These are phyloP conservation scores for Entonaema liquescens DNA, from an alignment of 495 filamentous ascomycete species.

Conservation along the genomic window DNA sequence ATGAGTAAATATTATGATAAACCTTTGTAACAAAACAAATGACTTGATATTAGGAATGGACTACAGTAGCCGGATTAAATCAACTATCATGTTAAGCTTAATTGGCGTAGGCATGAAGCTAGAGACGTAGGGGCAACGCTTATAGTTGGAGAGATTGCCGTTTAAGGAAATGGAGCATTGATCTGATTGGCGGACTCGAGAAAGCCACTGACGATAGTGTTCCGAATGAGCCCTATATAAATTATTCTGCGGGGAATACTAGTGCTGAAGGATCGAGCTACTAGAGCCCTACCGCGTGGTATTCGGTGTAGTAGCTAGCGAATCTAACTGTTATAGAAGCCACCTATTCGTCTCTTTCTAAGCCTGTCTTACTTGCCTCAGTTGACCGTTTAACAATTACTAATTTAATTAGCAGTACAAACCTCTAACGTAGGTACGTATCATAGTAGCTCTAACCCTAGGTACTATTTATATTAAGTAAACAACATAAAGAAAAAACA, in stretches of 20 bases:
- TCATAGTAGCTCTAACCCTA: background rate
- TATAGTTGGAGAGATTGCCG: constrained; percentile 1
- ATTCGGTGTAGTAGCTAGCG: constrained; percentile 20
- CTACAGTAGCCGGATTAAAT: no score
- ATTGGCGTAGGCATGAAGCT: background rate
- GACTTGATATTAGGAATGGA: no score
- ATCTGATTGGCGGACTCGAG: constrained; percentile 20
- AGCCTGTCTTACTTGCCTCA: no score
- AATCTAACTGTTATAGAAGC: background rate
- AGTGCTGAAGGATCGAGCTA: constrained; percentile 13
- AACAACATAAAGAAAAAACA: no score
- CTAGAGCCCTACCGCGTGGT: background rate
- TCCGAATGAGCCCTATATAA: background rate
- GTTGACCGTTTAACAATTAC: background rate
- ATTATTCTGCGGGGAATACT: background rate
- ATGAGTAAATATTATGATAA: no score
- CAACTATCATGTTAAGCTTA: no score
- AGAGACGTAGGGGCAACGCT: background rate
- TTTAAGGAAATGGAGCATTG: constrained; percentile 1
- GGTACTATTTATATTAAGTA: background rate
- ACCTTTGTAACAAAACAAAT: no score
- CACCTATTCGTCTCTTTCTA: background rate
- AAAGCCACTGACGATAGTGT: background rate
- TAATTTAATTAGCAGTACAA: background rate
- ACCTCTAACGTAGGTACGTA: background rate